Evolutionary conservation across 805 yeast genomes (phyloP), one percentile per base, ranked within the genome.

Genomic region (Suhomyces faveliae): DNA sequence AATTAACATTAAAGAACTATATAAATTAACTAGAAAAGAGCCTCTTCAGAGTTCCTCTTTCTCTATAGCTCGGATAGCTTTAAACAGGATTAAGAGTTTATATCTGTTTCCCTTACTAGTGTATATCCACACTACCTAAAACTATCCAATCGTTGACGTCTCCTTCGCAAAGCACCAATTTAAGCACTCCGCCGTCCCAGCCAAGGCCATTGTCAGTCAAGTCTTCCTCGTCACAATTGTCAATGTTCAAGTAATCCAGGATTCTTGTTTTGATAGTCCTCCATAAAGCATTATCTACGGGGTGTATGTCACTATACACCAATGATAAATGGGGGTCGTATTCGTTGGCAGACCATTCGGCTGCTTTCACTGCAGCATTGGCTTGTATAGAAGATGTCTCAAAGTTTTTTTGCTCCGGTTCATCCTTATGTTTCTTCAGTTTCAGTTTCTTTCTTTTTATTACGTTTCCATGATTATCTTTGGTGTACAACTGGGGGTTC

Each of bases 251-350:
- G 35, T 80, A 77, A 60, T 87, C 92, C 56, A 77, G 80, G 4
- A 87, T 75, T 53, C 92, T 67, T 10, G 84, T 82, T 49, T 78
- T 79, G 24, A 87, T 78, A 2, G 87, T 81, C 42, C 81, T 73
- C 63, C 81, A 73, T 48, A 80, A 68, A 1, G 91, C 90, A 57
- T 76, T 83, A 52, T 84, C 84, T 11, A 88, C 77, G 8, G 88
- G 89, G 54, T 79, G 76, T 22, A 78, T 61, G 49, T 81, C 77
- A 8, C 89, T 81, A 62, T 87, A 87, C 4, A 82, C 82, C 46
- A 87, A 64, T 6, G 90, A 84, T 13, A 87, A 68, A 61, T 87
- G 96, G 1, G 96, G 95, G 45, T 78, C 80, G 59, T 72, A 87
- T 45, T 81, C 85, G 3, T 65, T 58, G 11, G 50, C 51, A 4